These are phyloP conservation scores for Dysphania ambrosioides DNA, from an alignment of 148 eudicot species.

Conservation along the genomic window DNA sequence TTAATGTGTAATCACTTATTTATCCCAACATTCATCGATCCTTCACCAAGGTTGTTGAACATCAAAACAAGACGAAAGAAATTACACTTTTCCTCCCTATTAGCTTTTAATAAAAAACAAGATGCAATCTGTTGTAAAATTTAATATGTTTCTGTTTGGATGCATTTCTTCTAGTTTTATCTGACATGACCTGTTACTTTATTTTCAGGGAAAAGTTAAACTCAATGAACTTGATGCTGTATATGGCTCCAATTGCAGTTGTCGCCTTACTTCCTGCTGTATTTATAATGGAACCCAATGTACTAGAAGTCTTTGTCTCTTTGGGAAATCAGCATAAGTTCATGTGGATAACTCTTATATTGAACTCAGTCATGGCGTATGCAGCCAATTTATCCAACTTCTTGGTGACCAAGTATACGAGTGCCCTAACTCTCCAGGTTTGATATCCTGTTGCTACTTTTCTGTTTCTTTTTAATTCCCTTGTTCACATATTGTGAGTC, in stretches of 20 bases:
- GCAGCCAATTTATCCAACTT: conserved; percentile 92
- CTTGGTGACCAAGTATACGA: conserved; percentile 94
- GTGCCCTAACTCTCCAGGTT: conserved; percentile 97
- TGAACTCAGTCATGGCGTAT: conserved; percentile 88
- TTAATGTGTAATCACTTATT: not conserved
- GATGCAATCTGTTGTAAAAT: not conserved
- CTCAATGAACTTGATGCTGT: conserved; percentile 90
- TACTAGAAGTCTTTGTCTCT: conserved; percentile 49
- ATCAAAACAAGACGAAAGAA: not conserved
- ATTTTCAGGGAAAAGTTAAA: conserved; percentile 90
- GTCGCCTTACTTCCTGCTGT: conserved; percentile 75
- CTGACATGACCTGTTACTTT: conserved; percentile 12
- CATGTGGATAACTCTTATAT: conserved; percentile 69
- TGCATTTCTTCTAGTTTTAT: not conserved
- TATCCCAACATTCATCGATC: not conserved
- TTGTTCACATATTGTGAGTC: not conserved
- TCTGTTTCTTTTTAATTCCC: not conserved
- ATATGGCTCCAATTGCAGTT: conserved; percentile 93
- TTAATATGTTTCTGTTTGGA: not conserved
- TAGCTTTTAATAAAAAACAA: not conserved
- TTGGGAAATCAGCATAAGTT: conserved; percentile 58
- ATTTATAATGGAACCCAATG: conserved; percentile 91
- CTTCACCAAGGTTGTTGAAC: not conserved
- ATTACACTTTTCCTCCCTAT: not conserved
- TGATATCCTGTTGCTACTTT: conserved; percentile 20